These are phyloP conservation scores for Triticum monococcum DNA, from an alignment of 176 grass and related monocot genomes.

Conservation along the genomic window DNA sequence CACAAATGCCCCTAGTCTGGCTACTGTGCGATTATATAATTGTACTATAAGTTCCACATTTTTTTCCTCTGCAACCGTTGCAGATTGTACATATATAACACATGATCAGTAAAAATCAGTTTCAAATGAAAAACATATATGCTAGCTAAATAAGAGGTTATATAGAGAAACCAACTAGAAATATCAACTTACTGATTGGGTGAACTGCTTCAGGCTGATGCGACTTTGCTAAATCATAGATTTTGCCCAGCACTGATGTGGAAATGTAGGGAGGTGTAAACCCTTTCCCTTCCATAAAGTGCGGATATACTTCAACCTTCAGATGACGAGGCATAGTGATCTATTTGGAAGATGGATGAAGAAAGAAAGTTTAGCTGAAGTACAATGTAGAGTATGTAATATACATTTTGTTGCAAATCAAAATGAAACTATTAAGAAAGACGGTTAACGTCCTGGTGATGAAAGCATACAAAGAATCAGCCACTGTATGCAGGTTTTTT, in stretches of 20 bases:
- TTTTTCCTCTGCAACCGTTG: not conserved
- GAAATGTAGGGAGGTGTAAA: slow-evolving; percentile 34
- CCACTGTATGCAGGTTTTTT: not conserved
- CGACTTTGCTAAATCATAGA: slow-evolving; percentile 54
- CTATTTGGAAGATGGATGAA: slow-evolving; percentile 25
- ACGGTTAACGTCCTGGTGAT: not conserved
- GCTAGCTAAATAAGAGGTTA: not conserved
- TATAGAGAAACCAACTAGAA: not conserved
- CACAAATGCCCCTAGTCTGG: not conserved
- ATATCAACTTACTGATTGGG: slow-evolving; percentile 37
- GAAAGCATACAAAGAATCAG: not conserved
- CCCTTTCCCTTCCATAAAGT: slow-evolving; percentile 53
- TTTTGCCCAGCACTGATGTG: slow-evolving; percentile 49
- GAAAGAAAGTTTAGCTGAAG: not conserved
- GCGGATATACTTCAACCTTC: slow-evolving; percentile 48
- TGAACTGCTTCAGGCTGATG: slow-evolving; percentile 29
- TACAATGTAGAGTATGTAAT: not conserved
- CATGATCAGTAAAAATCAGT: not conserved
- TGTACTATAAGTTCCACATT: not conserved
- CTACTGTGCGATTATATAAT: not conserved
- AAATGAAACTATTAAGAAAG: not conserved
- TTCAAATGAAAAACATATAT: not conserved
- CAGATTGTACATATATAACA: not conserved
- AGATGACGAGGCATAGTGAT: slow-evolving; percentile 43
- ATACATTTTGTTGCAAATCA: not conserved